Base-by-base conservation (phyloP, 371 early-diverging fungal species). In the Mucor indicus region DNA sequence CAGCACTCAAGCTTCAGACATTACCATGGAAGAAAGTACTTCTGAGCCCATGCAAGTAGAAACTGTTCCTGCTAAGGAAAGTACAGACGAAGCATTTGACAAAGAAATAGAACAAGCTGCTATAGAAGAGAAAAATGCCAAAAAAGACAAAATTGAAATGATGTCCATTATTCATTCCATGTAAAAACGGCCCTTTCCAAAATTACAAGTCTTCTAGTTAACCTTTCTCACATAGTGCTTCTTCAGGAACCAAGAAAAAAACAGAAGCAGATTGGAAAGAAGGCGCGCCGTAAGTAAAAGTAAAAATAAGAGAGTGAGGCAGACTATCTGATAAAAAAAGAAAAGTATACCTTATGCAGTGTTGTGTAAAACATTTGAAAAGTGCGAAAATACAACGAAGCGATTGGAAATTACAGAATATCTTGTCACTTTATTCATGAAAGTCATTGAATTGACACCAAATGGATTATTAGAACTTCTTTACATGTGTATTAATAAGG, bases 401-500 rank as follows among this genome's bases (percentile, higher is more conserved):
- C 79, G 95, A 31, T 75, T 95, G 10, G 89, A 88, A 59, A 96
- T 95, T 41, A 80, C 85, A 3, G 89, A 89, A 20, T 72, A 81
- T 48, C 67, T 94, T 22, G 87, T 89, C 8, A 79, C 81, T 16
- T 86, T 96, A 33, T 86, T 97, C 48, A 50, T 70, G 0, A 66
- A 74, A 19, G 89, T 94, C 3, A 91, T 98, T 44, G 52, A 75
- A 19, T 35, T 20, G 0, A 85, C 79, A 17, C 87, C 92, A 2
- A 63, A 90, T 16, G 82, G 83, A 43, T 75, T 98, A 23, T 54
- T 91, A 2, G 70, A 86, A 36, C 71, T 84, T 25, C 77, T 98
- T 12, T 97, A 98, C 67, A 75, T 98, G 55, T 96, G 97, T 53
- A 79, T 98, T 37, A 94, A 93, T 69, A 87, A 90, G 70, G 92